Evolutionary conservation across 352 stramenopile species (phyloP).

Genomic region (Globisporangium canariense): DNA sequence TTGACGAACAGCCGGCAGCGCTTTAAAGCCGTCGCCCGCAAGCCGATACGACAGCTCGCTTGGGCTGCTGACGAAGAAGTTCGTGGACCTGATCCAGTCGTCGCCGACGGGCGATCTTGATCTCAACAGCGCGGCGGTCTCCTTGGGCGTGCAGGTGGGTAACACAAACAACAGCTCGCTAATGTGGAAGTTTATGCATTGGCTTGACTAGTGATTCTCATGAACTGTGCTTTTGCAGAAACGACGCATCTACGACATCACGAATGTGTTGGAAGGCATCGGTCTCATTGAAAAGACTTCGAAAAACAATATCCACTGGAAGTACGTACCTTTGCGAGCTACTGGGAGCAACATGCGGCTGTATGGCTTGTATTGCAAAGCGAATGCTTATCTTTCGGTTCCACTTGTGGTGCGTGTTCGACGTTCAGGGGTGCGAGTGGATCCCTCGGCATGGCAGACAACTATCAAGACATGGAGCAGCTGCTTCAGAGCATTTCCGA

Average conservation of each 20-base stretch:
- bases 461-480: conserved; percentile 66
- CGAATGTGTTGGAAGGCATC: conserved; percentile 98
- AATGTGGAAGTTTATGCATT: background rate
- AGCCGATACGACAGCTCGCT: conserved; percentile 96
- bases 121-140: conserved; percentile 90
- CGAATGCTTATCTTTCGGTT: background rate
- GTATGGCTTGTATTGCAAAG: background rate
- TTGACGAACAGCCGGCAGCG: conserved; percentile 14
- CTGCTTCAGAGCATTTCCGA: conserved; percentile 76
- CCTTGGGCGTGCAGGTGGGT: conserved; percentile 72
- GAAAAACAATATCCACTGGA: conserved; percentile 99
- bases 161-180: background rate
- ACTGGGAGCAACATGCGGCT: background rate
- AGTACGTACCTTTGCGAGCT: conserved; percentile 42
- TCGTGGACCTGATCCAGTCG: conserved; percentile 93
- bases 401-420: background rate
- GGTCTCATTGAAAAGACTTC: conserved; percentile 96
- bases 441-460: conserved; percentile 39
- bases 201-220: background rate
- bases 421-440: conserved; percentile 48
- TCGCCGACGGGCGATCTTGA: conserved; percentile 89
- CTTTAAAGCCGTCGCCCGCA: conserved; percentile 60
- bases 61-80: conserved; percentile 95
- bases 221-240: conserved; percentile 57
- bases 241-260: conserved; percentile 98